Conservation (phyloP, 331 rosid species). For the Stylosanthes scabra region DNA sequence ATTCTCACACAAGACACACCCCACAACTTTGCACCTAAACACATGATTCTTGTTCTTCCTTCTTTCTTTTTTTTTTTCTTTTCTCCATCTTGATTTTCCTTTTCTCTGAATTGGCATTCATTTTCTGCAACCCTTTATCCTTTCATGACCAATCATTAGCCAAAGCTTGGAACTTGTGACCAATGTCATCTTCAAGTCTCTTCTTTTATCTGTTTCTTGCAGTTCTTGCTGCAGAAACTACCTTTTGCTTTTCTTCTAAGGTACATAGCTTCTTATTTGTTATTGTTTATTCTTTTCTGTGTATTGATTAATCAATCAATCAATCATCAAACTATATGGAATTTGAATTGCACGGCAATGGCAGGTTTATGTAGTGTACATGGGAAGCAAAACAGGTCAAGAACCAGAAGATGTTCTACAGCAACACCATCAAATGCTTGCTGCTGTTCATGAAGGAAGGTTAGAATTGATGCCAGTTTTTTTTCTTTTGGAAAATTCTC, state of each 20-base stretch:
- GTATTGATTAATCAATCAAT: background rate
- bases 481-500: background rate
- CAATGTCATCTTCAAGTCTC: slow-evolving; percentile 49
- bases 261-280: slow-evolving; percentile 35
- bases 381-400: slow-evolving; percentile 78
- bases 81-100: slow-evolving; percentile 27
- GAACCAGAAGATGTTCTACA: slow-evolving; percentile 64
- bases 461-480: slow-evolving; percentile 30
- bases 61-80: slow-evolving; percentile 12
- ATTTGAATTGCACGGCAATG: slow-evolving; percentile 41
- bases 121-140: slow-evolving; percentile 10
- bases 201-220: slow-evolving; percentile 50
- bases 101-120: background rate
- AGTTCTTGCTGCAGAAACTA: slow-evolving; percentile 50
- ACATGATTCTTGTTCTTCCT: slow-evolving; percentile 34
- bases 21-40: slow-evolving; percentile 15
- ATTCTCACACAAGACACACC: slow-evolving; percentile 24
- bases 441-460: slow-evolving; percentile 74
- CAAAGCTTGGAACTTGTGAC: slow-evolving; percentile 24
- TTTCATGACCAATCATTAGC: slow-evolving; percentile 24
- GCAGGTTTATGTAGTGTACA: slow-evolving; percentile 84
- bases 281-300: slow-evolving; percentile 17
- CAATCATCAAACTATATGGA: slow-evolving; percentile 16
- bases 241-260: slow-evolving; percentile 60
- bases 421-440: slow-evolving; percentile 71